These are phyloP conservation scores for Rhizopogon rudus DNA, from an alignment of 768 basidiomycete species.

Conservation along the genomic window DNA sequence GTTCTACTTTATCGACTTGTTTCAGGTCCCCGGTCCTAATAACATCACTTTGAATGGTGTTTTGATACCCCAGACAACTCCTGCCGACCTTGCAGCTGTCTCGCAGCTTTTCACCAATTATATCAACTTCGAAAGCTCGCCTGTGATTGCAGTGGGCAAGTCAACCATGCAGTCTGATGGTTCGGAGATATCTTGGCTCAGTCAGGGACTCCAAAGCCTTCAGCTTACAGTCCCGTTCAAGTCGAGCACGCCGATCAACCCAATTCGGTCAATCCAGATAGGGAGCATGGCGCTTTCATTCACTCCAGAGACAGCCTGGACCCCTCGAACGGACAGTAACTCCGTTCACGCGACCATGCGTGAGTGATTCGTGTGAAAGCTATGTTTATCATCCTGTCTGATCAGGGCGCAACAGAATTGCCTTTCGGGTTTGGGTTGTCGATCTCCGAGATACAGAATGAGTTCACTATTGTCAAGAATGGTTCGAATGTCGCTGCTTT, in stretches of 20 bases:
- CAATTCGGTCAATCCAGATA: conserved; percentile 62
- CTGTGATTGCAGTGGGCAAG: conserved; percentile 53
- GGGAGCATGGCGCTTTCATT: conserved; percentile 56
- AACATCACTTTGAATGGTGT: conserved; percentile 53
- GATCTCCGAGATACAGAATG: conserved; percentile 59
- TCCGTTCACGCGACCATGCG: conserved; percentile 56
- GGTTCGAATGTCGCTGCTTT: conserved; percentile 51
- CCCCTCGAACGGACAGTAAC: conserved; percentile 50
- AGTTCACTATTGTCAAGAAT: conserved; percentile 56
- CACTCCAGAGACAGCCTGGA: conserved; percentile 48
- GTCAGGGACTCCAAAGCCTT: conserved; percentile 51
- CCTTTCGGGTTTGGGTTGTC: conserved; percentile 66
- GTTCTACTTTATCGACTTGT: conserved; percentile 2
- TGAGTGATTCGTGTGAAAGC: conserved; percentile 22
- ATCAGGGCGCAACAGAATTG: conserved; percentile 37
- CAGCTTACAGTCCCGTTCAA: conserved; percentile 60
- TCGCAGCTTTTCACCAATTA: conserved; percentile 68
- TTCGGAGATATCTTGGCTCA: conserved; percentile 61
- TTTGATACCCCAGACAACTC: conserved; percentile 46
- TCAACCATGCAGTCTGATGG: conserved; percentile 57
- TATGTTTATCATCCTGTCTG: background rate
- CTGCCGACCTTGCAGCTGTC: conserved; percentile 41
- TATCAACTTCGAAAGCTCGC: conserved; percentile 56
- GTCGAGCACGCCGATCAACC: conserved; percentile 44
- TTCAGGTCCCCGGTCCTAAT: conserved; percentile 49